phyloP scores from a whole-genome alignment of 768 basidiomycete species.

The Rhizopogon vinicolor region DNA sequence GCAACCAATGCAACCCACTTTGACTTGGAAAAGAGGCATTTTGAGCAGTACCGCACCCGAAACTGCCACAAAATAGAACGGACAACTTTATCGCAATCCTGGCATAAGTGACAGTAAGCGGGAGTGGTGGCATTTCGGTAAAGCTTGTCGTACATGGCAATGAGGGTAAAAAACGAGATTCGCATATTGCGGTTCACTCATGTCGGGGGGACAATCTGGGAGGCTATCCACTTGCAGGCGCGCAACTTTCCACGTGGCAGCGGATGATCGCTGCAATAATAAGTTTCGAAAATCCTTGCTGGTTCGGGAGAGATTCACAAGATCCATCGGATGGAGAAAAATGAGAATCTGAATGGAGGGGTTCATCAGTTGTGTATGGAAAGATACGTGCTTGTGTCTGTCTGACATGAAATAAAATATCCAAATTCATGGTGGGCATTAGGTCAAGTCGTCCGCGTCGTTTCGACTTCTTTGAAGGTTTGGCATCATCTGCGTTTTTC shows the following conservation, averaged over 20 bases:
- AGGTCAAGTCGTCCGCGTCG: neutral
- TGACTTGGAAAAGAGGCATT: neutral
- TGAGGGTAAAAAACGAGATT: slow-evolving; percentile 10
- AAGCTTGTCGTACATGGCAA: slow-evolving; percentile 11
- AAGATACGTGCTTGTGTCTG: neutral
- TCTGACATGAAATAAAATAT: slow-evolving; percentile 4
- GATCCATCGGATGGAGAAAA: slow-evolving; percentile 34
- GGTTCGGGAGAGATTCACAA: slow-evolving; percentile 36
- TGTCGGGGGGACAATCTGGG: slow-evolving; percentile 10
- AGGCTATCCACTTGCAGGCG: slow-evolving; percentile 26
- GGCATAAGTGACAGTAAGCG: neutral
- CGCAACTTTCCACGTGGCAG: slow-evolving; percentile 32
- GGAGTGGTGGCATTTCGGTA: neutral
- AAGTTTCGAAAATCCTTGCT: slow-evolving; percentile 31
- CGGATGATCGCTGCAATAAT: slow-evolving; percentile 20
- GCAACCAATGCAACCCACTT: neutral
- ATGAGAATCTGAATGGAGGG: slow-evolving; percentile 28
- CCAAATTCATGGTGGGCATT: slow-evolving; percentile 28
- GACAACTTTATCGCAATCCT: neutral
- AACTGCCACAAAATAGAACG: neutral
- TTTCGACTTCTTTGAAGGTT: neutral
- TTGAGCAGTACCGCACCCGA: neutral
- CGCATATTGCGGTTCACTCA: slow-evolving; percentile 13
- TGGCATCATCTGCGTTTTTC: neutral
- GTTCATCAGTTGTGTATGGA: neutral